A percentile compares a stretch with the other conserved stretches of the same genome.
Evolutionary conservation across 768 basidiomycete species (phyloP).

Genomic region (Phlebiopsis flavidoalba): DNA sequence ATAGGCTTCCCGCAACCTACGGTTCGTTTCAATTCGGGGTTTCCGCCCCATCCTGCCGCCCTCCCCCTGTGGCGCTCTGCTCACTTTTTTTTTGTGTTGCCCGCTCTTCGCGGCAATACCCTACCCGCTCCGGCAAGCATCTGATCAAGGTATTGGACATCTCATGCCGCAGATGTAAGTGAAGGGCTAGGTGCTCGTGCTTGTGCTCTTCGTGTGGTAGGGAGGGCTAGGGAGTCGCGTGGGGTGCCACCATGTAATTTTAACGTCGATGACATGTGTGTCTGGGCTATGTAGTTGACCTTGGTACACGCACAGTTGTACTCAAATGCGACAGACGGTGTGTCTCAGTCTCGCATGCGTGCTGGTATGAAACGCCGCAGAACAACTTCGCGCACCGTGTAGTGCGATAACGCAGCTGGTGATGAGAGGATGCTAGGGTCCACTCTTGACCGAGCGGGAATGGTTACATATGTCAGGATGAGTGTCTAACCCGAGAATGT

Average conservation of each 20-base stretch:
- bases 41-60: not conserved
- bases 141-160: not conserved
- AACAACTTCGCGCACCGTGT: constrained; percentile 80
- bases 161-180: not conserved
- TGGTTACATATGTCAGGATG: constrained; percentile 86
- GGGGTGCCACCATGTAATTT: not conserved
- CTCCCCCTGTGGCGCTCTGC: not conserved
- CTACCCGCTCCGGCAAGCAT: not conserved
- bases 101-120: not conserved
- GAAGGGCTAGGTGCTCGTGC: not conserved
- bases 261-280: not conserved
- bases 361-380: constrained; percentile 86
- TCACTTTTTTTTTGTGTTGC: too few relatives aligned
- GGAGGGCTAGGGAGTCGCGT: not conserved
- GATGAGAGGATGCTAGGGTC: constrained; percentile 49
- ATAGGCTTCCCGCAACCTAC: constrained; percentile 27
- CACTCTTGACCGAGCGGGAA: constrained; percentile 67
- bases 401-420: constrained; percentile 72
- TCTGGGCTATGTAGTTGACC: not conserved
- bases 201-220: not conserved
- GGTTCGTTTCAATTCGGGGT: not conserved
- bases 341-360: constrained; percentile 74
- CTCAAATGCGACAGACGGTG: constrained; percentile 7
- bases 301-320: not conserved
- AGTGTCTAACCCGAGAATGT: constrained; percentile 61